Evolutionary conservation across 2,329 filamentous ascomycete genomes (phyloP).

Genomic region (Trematosphaeria pertusa): DNA sequence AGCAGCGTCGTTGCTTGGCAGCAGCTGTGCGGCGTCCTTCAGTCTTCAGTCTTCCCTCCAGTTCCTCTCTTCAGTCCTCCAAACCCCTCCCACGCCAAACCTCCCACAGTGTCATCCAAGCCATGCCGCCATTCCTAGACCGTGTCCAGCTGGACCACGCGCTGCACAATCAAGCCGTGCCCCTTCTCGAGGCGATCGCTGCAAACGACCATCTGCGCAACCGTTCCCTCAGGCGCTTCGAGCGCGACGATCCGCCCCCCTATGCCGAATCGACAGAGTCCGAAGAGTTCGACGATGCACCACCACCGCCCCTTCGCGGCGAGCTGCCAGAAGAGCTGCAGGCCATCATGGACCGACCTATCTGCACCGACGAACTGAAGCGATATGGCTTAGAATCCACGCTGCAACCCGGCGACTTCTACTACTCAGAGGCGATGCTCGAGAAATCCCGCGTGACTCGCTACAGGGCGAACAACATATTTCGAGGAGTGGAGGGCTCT

Average conservation of each 20-base stretch:
- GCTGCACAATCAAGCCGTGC: neutral
- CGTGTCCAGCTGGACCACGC: neutral
- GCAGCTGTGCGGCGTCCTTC: no score
- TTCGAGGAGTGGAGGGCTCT: no score
- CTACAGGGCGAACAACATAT: neutral
- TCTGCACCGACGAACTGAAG: neutral
- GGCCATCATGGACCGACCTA: no score
- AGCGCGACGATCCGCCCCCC: neutral
- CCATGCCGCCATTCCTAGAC: neutral
- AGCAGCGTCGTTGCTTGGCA: no score
- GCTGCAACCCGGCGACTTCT: no score
- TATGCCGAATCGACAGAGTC: neutral
- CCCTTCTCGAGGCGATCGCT: neutral
- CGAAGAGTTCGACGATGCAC: neutral
- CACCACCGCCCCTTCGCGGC: neutral
- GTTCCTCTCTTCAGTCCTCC: no score
- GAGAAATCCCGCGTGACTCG: neutral
- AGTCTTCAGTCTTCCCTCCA: no score
- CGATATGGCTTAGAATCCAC: no score
- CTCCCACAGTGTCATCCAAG: no score
- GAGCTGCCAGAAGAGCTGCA: neutral
- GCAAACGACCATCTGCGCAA: conserved; percentile 1
- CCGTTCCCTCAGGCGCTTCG: neutral
- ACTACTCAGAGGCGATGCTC: no score
- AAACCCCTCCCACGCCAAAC: no score